Base-by-base conservation (phyloP, 2,329 filamentous ascomycete species). In the Periconia macrospinosa region DNA sequence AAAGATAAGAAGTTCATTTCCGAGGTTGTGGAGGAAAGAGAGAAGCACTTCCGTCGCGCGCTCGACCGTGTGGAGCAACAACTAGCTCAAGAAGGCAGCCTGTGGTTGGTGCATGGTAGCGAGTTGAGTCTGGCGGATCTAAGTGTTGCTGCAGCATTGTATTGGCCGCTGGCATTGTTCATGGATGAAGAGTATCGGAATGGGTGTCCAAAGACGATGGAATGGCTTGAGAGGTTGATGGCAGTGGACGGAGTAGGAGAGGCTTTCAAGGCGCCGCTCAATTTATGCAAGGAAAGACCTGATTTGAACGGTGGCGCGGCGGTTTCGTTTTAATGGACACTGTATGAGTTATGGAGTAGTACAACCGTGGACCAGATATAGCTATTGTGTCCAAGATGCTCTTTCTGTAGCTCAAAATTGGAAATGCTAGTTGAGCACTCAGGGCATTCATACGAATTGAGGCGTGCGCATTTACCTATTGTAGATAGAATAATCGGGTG, bases 61-160 rank as follows among this genome's bases (percentile, higher is more conserved):
- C 17, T 67, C 15, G 46, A 30, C 23, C 15, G 50, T n/a, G 8
- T 67, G 3, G 62, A 65, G 41, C 11, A 20, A 13, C 57, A 62
- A 43, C 45, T 67, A 3, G 30, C 27, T 20, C 43, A 50, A 37
- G 48, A 50, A 30, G 58, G 53, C 6, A 56, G 48, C 47, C 47
- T 53, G 52, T 63, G 57, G 57, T 42, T 65, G 40, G 60, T 60
- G n/a, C 30, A 55, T 18, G 54, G 59, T 46, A 59, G 59, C 23
- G 50, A 60, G 54, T 23, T 65, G 7, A 62, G 56, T 49, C 42
- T 63, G 18, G 63, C 63, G 44, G 63, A 66, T 58, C 47, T 66
- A 50, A 63, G 59, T 41, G 54, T 65, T 45, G 61, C 62, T 23
- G 49, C 46, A n/a, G 19, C 41, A 8, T 43, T 65, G 45, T 52